These are phyloP conservation scores for Globisporangium canariense DNA, from an alignment of 352 stramenopile genomes.

Conservation along the genomic window DNA sequence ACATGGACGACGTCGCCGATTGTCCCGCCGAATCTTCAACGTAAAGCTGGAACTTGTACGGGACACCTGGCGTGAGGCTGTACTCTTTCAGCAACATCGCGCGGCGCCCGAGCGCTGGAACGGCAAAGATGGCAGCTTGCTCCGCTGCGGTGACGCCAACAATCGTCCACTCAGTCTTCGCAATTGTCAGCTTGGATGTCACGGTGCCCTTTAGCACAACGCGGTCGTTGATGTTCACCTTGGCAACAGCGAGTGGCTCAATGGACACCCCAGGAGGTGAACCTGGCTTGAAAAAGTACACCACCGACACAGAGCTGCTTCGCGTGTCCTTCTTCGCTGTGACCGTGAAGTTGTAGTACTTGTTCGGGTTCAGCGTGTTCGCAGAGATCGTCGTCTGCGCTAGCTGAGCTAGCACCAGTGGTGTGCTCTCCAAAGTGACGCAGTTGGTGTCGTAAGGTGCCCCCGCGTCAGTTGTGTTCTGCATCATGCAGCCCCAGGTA, in stretches of 20 bases:
- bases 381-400: constrained; percentile 35
- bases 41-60: constrained; percentile 52
- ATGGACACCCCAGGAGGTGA: constrained; percentile 55
- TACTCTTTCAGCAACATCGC: constrained; percentile 54
- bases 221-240: constrained; percentile 59
- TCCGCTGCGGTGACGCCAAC: constrained; percentile 23
- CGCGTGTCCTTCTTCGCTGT: constrained; percentile 39
- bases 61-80: constrained; percentile 33
- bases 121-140: constrained; percentile 40
- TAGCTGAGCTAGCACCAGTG: constrained; percentile 22
- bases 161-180: constrained; percentile 45
- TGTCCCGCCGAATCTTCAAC: constrained; percentile 41
- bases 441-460: constrained; percentile 31
- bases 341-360: constrained; percentile 51
- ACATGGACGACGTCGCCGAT: constrained; percentile 36
- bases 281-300: constrained; percentile 44
- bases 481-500: constrained; percentile 36
- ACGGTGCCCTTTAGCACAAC: constrained; percentile 50
- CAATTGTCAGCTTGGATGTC: constrained; percentile 40
- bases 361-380: constrained; percentile 45
- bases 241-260: constrained; percentile 32
- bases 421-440: constrained; percentile 8
- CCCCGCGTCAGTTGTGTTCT: constrained; percentile 20
- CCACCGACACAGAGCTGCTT: constrained; percentile 27
- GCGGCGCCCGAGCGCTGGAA: constrained; percentile 26